phyloP scores from a whole-genome alignment of 805 yeast species.

The Lipomyces starkeyi region DNA sequence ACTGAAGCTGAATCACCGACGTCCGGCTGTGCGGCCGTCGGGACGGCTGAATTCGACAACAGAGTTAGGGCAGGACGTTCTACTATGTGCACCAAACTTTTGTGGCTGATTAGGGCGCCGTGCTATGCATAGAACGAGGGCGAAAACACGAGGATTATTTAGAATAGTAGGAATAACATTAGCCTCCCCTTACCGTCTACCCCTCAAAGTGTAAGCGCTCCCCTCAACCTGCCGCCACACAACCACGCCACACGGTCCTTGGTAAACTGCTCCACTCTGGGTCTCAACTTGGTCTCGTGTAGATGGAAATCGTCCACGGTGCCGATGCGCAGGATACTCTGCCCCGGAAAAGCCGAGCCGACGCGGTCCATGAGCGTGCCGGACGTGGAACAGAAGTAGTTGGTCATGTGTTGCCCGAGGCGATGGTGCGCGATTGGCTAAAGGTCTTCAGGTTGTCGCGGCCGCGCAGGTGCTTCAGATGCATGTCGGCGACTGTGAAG shows the following conservation, averaged over 20 bases:
- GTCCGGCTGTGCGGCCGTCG: no score
- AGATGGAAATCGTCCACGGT: not conserved
- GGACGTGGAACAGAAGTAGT: constrained; percentile 3
- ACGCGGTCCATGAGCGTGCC: constrained; percentile 3
- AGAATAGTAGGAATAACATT: no score
- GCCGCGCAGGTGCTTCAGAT: constrained; percentile 5
- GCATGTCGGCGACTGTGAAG: not conserved
- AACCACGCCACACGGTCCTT: constrained; percentile 2
- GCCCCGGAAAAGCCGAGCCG: not conserved
- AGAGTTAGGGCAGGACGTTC: no score
- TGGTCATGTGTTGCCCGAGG: not conserved
- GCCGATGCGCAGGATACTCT: constrained; percentile 4
- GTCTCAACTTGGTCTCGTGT: not conserved
- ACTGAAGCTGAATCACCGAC: no score
- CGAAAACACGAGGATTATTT: no score
- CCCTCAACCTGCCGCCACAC: no score
- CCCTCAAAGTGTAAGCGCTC: no score
- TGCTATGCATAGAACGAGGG: no score
- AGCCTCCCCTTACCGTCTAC: no score
- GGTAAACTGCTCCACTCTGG: constrained; percentile 2
- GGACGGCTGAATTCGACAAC: no score
- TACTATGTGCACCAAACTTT: no score
- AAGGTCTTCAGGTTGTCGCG: not conserved
- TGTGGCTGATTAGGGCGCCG: no score
- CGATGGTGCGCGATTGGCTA: not conserved